phyloP scores from a whole-genome alignment of 148 eudicot genomes.

The Cornus controversa region DNA sequence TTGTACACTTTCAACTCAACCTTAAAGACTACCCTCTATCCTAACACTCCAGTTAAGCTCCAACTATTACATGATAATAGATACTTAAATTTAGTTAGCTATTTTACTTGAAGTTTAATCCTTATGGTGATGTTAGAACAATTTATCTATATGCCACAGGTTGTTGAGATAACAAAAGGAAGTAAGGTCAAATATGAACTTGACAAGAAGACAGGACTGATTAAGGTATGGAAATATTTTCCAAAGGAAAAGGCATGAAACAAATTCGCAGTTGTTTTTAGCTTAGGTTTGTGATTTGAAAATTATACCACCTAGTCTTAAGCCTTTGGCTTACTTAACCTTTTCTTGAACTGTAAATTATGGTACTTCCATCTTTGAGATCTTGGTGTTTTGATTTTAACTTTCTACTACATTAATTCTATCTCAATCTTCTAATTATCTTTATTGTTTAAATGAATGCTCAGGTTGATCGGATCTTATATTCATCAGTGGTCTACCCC shows the following conservation, averaged over 20 bases:
- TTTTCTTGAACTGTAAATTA: too few species aligned
- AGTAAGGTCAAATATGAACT: conserved; percentile 79
- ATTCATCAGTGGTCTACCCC: conserved; percentile 88
- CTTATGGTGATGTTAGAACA: neutral
- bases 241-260: neutral
- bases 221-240: conserved; percentile 39
- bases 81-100: too few species aligned
- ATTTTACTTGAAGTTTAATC: too few species aligned
- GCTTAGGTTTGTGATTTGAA: too few species aligned
- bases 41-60: too few species aligned
- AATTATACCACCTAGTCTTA: too few species aligned
- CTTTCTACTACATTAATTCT: neutral
- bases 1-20: too few species aligned
- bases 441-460: neutral
- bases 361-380: too few species aligned
- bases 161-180: conserved; percentile 70
- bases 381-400: neutral
- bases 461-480: conserved; percentile 81
- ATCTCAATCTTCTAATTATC: neutral
- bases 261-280: too few species aligned
- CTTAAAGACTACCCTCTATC: too few species aligned
- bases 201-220: conserved; percentile 70
- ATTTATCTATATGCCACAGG: conserved; percentile 29
- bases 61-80: too few species aligned
- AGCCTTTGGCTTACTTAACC: too few species aligned